phyloP scores from a whole-genome alignment of 2,329 filamentous ascomycete genomes.

The Pestalotiopsis fici region DNA sequence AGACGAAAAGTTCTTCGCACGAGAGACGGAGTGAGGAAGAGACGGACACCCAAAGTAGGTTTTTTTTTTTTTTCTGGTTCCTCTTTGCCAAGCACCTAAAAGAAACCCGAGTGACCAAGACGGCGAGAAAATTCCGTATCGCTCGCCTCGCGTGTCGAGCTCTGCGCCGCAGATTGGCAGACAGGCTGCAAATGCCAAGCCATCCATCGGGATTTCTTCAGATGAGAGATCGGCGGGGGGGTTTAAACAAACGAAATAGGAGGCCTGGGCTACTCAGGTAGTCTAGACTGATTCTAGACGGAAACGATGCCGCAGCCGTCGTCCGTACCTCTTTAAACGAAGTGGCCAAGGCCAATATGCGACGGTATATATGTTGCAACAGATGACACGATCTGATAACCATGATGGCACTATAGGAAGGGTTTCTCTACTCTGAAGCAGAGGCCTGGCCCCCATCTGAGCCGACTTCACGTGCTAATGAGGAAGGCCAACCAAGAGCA shows the following conservation, averaged over 20 bases:
- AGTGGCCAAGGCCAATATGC: neutral
- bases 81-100: too few relatives aligned
- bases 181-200: neutral
- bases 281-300: neutral
- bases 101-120: neutral
- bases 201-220: neutral
- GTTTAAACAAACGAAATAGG: neutral
- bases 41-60: neutral
- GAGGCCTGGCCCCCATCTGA: neutral
- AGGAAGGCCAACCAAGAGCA: neutral
- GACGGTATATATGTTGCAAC: conserved; percentile 3
- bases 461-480: neutral
- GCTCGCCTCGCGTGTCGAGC: neutral
- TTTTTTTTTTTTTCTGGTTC: neutral
- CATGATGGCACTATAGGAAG: neutral
- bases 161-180: neutral
- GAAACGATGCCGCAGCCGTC: neutral
- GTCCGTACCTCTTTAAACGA: neutral
- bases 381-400: conserved; percentile 1
- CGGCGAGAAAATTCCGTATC: neutral
- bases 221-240: neutral
- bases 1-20: too few relatives aligned
- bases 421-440: neutral
- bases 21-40: neutral
- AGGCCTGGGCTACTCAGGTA: neutral